These are phyloP conservation scores for Salinomyces thailandicus DNA, from an alignment of 2,329 filamentous ascomycete species.

Conservation along the genomic window DNA sequence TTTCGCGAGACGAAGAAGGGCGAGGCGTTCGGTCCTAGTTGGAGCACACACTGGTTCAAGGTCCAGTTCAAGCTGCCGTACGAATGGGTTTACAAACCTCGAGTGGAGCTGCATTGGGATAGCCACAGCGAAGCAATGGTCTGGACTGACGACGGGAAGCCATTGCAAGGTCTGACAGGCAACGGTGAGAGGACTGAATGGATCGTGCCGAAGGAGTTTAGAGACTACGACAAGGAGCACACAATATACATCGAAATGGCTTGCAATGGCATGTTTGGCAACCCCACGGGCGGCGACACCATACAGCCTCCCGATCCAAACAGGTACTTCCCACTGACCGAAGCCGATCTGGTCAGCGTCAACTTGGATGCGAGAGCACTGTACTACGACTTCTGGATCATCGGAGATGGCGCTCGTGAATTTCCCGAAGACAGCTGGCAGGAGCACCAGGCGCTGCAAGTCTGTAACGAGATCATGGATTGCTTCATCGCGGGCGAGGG, in stretches of 20 bases:
- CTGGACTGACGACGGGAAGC: slow-evolving; percentile 82
- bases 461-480: slow-evolving; percentile 83
- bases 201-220: slow-evolving; percentile 72
- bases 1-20: slow-evolving; percentile 69
- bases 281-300: slow-evolving; percentile 68
- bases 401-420: slow-evolving; percentile 81
- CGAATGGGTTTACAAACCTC: slow-evolving; percentile 61
- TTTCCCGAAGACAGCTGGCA: slow-evolving; percentile 84
- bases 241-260: slow-evolving; percentile 96
- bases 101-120: slow-evolving; percentile 95
- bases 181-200: slow-evolving; percentile 82
- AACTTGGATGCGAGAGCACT: slow-evolving; percentile 76
- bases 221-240: slow-evolving; percentile 70
- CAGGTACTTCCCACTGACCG: slow-evolving; percentile 63
- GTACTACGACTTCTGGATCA: slow-evolving; percentile 91
- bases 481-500: slow-evolving; percentile 70
- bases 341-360: slow-evolving; percentile 79
- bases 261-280: slow-evolving; percentile 97
- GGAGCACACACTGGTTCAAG: slow-evolving; percentile 97
- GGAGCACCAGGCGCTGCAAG: slow-evolving; percentile 71
- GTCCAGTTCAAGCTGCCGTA: slow-evolving; percentile 67
- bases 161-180: slow-evolving; percentile 84
- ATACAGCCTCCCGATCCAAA: slow-evolving; percentile 87
- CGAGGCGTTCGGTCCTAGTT: slow-evolving; percentile 78
- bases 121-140: slow-evolving; percentile 88